These are phyloP conservation scores for Mycena latifolia DNA, from an alignment of 768 basidiomycete species.

Conservation along the genomic window DNA sequence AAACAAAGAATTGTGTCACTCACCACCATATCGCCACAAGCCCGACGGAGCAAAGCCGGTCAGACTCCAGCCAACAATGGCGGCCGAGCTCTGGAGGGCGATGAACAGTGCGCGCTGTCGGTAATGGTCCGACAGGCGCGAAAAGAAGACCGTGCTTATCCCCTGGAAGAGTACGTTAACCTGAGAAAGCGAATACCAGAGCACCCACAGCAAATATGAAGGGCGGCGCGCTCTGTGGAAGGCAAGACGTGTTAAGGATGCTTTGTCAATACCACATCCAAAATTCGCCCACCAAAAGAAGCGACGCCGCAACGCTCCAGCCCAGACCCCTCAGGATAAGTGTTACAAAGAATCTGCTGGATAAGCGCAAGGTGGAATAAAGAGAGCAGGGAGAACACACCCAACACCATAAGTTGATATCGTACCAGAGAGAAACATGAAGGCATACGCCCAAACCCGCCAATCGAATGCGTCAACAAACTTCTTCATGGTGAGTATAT, in stretches of 20 bases:
- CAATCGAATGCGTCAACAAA: constrained; percentile 54
- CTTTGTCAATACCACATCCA: too few species aligned
- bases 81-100: constrained; percentile 54
- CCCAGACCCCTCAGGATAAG: constrained; percentile 63
- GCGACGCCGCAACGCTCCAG: constrained; percentile 55
- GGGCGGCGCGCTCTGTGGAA: constrained; percentile 60
- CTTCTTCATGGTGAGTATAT: constrained; percentile 51
- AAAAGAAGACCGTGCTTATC: constrained; percentile 54
- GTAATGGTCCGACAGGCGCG: constrained; percentile 61
- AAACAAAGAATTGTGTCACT: constrained; percentile 23
- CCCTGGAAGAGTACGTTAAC: constrained; percentile 42
- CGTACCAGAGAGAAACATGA: too few species aligned
- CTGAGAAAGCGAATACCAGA: constrained; percentile 1
- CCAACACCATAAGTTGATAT: constrained; percentile 64
- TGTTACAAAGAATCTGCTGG: constrained; percentile 57
- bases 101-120: constrained; percentile 57
- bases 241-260: too few species aligned
- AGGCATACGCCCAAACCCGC: constrained; percentile 60
- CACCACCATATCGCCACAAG: constrained; percentile 59
- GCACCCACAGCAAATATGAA: constrained; percentile 60
- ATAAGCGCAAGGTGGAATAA: constrained; percentile 5
- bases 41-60: constrained; percentile 52
- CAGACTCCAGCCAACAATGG: constrained; percentile 56
- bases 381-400: constrained; percentile 42
- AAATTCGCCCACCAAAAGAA: constrained; percentile 53